These are phyloP conservation scores for Geosmithia putterillii DNA, from an alignment of 2,329 filamentous ascomycete species.

Conservation along the genomic window DNA sequence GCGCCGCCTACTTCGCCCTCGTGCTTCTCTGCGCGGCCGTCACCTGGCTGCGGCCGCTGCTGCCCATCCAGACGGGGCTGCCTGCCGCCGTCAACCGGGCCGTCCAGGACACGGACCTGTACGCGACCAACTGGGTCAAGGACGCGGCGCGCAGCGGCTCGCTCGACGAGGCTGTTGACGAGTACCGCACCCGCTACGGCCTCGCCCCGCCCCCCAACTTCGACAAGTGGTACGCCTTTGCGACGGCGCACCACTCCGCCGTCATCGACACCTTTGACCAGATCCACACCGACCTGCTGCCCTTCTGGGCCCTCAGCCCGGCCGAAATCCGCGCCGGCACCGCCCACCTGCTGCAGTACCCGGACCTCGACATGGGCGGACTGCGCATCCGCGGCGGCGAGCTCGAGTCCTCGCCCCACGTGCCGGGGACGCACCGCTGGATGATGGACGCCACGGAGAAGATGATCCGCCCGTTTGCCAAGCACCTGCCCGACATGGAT, in stretches of 20 bases:
- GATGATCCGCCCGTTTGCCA: conserved; percentile 56
- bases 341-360: conserved; percentile 15
- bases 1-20: conserved; percentile 5
- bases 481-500: conserved; percentile 67
- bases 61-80: background rate
- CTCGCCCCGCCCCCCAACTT: conserved; percentile 65
- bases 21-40: conserved; percentile 1
- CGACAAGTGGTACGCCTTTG: conserved; percentile 70
- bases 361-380: conserved; percentile 23
- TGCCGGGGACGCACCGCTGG: conserved; percentile 18
- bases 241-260: conserved; percentile 44
- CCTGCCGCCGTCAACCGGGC: conserved; percentile 6
- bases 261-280: conserved; percentile 69
- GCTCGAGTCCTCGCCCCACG: conserved; percentile 24
- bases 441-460: conserved; percentile 29
- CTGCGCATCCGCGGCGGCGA: conserved; percentile 49
- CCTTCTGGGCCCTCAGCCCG: conserved; percentile 64
- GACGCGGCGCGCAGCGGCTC: conserved; percentile 9
- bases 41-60: conserved; percentile 2
- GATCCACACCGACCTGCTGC: conserved; percentile 58
- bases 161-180: conserved; percentile 19
- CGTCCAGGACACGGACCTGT: conserved; percentile 3
- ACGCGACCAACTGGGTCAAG: conserved; percentile 6
- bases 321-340: conserved; percentile 47
- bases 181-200: conserved; percentile 33